phyloP scores from a whole-genome alignment of 352 stramenopile species.

The Globisporangium uncinulatum region DNA sequence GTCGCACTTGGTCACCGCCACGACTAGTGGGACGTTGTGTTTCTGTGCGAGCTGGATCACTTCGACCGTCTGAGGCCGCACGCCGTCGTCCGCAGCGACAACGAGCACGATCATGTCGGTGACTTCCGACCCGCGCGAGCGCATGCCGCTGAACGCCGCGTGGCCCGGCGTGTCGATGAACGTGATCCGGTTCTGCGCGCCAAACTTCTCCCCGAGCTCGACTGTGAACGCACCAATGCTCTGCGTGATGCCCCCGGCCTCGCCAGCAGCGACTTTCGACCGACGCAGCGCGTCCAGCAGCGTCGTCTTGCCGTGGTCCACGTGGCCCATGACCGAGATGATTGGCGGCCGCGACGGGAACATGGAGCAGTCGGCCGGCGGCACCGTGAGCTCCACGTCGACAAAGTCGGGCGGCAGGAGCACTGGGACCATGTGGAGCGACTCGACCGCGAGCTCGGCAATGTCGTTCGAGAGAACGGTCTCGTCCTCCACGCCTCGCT shows the following conservation, averaged over 20 bases:
- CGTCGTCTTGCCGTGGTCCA: constrained; percentile 99
- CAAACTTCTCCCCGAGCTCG: constrained; percentile 84
- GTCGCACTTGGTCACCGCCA: constrained; percentile 98
- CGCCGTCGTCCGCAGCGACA: constrained; percentile 97
- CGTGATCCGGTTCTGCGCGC: constrained; percentile 69
- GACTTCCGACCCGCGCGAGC: constrained; percentile 93
- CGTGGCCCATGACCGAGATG: constrained; percentile 99
- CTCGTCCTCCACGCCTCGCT: constrained; percentile 64
- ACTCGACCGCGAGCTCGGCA: constrained; percentile 77
- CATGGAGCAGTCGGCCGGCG: constrained; percentile 54
- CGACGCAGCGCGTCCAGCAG: constrained; percentile 94
- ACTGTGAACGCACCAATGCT: constrained; percentile 97
- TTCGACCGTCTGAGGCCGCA: constrained; percentile 98
- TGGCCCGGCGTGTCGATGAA: constrained; percentile 99
- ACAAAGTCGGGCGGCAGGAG: constrained; percentile 78
- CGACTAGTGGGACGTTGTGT: constrained; percentile 94
- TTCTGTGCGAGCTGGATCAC: constrained; percentile 92
- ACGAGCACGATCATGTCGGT: constrained; percentile 98
- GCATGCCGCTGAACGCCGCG: constrained; percentile 98
- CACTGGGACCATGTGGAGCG: constrained; percentile 82
- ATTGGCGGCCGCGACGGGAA: constrained; percentile 86
- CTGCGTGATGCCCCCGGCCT: constrained; percentile 99
- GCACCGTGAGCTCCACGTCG: constrained; percentile 61
- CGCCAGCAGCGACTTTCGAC: constrained; percentile 89
- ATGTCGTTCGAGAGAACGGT: constrained; percentile 67